Conservation (phyloP, 345 rosid genomes). For the Eucalyptus sideroxylon region DNA sequence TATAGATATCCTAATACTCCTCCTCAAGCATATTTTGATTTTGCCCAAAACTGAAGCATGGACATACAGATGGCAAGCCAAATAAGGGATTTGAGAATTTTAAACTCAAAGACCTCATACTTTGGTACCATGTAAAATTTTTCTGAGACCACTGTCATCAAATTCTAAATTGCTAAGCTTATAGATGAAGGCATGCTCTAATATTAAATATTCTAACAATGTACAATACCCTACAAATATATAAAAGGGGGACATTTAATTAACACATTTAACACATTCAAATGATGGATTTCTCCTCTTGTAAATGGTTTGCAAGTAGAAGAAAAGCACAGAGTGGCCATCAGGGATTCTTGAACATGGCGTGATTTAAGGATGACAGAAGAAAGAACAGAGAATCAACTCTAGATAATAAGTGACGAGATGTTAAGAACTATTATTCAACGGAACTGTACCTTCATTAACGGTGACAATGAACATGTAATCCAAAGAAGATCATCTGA, state of each 20-base stretch:
- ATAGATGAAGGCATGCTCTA: background rate
- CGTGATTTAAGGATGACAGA: background rate
- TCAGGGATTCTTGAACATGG: background rate
- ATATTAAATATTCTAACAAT: background rate
- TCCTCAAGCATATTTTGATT: background rate
- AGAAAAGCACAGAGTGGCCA: background rate
- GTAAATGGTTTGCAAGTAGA: background rate
- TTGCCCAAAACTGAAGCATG: background rate
- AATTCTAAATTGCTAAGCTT: background rate
- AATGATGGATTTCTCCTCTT: background rate
- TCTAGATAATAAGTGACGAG: background rate
- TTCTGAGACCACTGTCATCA: background rate
- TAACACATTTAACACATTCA: background rate
- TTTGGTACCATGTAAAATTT: background rate
- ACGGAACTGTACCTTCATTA: conserved; percentile 40
- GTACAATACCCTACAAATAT: background rate
- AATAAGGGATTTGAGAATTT: background rate
- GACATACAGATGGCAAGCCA: background rate
- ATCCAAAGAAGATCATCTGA: conserved; percentile 65
- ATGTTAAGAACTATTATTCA: background rate
- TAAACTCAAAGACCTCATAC: background rate
- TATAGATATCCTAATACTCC: background rate
- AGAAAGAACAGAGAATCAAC: background rate
- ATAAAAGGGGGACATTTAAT: background rate
- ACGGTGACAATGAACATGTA: conserved; percentile 46